These are phyloP conservation scores for Aquilaria sinensis DNA, from an alignment of 345 rosid genomes.

Conservation along the genomic window DNA sequence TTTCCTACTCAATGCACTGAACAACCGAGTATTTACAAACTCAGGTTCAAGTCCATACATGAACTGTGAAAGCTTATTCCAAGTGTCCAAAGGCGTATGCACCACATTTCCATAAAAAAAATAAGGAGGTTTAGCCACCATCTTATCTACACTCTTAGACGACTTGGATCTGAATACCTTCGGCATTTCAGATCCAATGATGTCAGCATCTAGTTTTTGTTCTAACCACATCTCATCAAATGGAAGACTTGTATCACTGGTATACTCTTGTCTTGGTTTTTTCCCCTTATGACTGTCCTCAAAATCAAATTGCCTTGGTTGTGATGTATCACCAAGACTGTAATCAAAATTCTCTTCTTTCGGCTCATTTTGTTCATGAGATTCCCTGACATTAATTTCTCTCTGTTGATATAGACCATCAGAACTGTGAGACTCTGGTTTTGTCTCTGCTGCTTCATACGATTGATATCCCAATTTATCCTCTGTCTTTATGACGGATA, in stretches of 20 bases:
- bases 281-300: conserved; percentile 43
- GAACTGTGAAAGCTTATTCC: conserved; percentile 66
- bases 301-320: conserved; percentile 9
- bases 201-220: conserved; percentile 33
- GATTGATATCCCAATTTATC: conserved; percentile 17
- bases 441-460: conserved; percentile 25
- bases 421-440: conserved; percentile 35
- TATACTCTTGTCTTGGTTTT: conserved; percentile 47
- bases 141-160: conserved; percentile 32
- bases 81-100: conserved; percentile 33
- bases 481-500: conserved; percentile 16
- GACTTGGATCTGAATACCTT: conserved; percentile 33
- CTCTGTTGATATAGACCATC: conserved; percentile 14
- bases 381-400: conserved; percentile 23
- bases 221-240: conserved; percentile 36
- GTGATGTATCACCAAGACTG: conserved; percentile 19
- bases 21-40: conserved; percentile 49
- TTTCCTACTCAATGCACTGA: conserved; percentile 62
- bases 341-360: conserved; percentile 46
- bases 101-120: conserved; percentile 72
- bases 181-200: conserved; percentile 17
- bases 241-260: conserved; percentile 36
- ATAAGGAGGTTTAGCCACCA: conserved; percentile 61
- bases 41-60: conserved; percentile 64
- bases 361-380: conserved; percentile 54